phyloP scores from a whole-genome alignment of 257 asterid species.

The Penstemon eatonii region DNA sequence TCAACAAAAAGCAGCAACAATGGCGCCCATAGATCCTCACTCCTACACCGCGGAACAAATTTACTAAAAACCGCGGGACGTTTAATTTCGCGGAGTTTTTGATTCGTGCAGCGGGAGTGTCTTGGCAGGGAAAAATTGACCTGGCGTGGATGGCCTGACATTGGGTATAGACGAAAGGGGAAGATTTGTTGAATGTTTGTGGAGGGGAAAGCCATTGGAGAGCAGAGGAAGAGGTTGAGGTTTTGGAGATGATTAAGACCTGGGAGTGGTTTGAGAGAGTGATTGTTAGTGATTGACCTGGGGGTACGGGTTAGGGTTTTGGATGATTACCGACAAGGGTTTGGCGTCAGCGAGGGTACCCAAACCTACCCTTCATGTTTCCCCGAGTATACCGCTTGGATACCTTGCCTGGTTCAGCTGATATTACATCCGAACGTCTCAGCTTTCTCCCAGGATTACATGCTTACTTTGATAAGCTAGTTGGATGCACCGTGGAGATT shows the following conservation, averaged over 20 bases:
- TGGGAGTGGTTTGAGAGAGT: slow-evolving; percentile 61
- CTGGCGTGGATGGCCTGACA: slow-evolving; percentile 94
- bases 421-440: too few relatives aligned
- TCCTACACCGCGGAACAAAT: too few relatives aligned
- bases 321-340: slow-evolving; percentile 2
- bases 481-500: too few relatives aligned
- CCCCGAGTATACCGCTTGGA: too few relatives aligned
- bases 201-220: slow-evolving; percentile 93
- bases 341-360: too few relatives aligned
- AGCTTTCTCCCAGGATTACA: too few relatives aligned
- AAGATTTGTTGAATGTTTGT: slow-evolving; percentile 72
- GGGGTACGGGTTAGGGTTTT: slow-evolving; percentile 45
- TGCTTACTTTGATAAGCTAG: too few relatives aligned
- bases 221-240: slow-evolving; percentile 66
- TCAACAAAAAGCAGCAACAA: slow-evolving; percentile 3
- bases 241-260: slow-evolving; percentile 47
- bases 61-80: slow-evolving; percentile 57
- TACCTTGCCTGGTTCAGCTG: too few relatives aligned
- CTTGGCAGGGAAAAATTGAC: slow-evolving; percentile 96
- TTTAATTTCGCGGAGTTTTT: slow-evolving; percentile 64
- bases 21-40: too few relatives aligned
- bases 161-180: slow-evolving; percentile 87
- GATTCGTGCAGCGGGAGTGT: slow-evolving; percentile 87
- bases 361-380: too few relatives aligned
- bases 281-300: slow-evolving; percentile 59